Evolutionary conservation across 1,284 basidiomycete genomes (phyloP).

Genomic region (Pseudozyma sp.): DNA sequence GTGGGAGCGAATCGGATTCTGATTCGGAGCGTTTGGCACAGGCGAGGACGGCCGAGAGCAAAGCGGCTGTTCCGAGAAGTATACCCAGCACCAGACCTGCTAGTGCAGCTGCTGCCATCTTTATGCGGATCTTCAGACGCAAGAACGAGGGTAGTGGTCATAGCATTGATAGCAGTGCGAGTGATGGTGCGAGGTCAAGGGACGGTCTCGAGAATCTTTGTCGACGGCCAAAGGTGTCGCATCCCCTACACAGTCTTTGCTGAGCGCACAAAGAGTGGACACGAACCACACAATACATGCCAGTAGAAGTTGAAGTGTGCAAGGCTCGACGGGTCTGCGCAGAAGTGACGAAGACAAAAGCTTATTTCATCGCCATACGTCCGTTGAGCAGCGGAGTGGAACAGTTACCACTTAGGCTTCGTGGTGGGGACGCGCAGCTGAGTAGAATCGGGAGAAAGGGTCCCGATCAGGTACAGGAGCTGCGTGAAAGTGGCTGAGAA

Average conservation of each 20-base stretch:
- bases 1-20: slow-evolving; percentile 17
- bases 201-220: too few relatives aligned
- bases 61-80: slow-evolving; percentile 17
- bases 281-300: too few relatives aligned
- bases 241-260: too few relatives aligned
- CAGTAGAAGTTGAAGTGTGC: neutral
- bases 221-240: too few relatives aligned
- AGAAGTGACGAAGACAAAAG: slow-evolving; percentile 11
- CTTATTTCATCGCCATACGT: slow-evolving; percentile 10
- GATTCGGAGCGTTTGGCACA: slow-evolving; percentile 30
- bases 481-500: slow-evolving; percentile 9
- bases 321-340: neutral
- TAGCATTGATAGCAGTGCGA: too few relatives aligned
- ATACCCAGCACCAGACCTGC: slow-evolving; percentile 35
- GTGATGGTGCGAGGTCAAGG: neutral
- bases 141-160: neutral
- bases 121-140: neutral
- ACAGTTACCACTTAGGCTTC: too few relatives aligned
- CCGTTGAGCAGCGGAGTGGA: slow-evolving; percentile 1
- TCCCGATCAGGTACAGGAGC: slow-evolving; percentile 1
- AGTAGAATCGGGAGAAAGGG: slow-evolving; percentile 1
- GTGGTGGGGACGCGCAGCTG: neutral
- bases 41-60: slow-evolving; percentile 27
- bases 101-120: slow-evolving; percentile 31
- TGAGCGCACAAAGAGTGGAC: neutral